Evolutionary conservation across 352 stramenopile species (phyloP), one percentile per base, ranked within the genome.

Genomic region (Phytophthora litchii): DNA sequence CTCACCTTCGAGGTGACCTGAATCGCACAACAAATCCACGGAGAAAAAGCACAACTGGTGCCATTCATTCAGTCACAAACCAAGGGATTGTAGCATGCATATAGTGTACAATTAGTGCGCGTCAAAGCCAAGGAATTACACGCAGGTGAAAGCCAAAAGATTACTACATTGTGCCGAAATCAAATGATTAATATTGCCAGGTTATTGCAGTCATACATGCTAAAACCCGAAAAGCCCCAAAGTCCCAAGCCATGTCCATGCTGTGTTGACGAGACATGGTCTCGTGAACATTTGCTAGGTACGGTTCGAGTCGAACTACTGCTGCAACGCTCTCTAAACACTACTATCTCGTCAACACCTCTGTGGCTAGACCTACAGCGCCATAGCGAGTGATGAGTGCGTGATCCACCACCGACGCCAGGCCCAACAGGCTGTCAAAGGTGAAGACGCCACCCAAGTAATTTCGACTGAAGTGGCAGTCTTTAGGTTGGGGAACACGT

Each of bases 311-410:
- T 34, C 29, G 10, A 12, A n/a, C n/a, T n/a, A n/a, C n/a, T n/a
- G n/a, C 6, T 12, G 29, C 25, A 31, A 34, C 29, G 7, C 29
- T 13, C 10, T 11, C 29, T 11, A 27, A 27, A 5, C 23, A 27
- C 23, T 27, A 27, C 23, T 5, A 5, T 3, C 23, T n/a, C n/a
- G n/a, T 3, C 23, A 3, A 27, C 23, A 27, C 23, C 5, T 27
- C 23, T 27, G 23, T 27, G 23, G 23, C 23, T 27, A 27, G 23
- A 27, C n/a, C n/a, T n/a, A n/a, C n/a, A n/a, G n/a, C n/a, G n/a
- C n/a, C n/a, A n/a, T n/a, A n/a, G n/a, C n/a, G n/a, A n/a, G 41
- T 34, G 29, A 72, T 64, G 9, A 31, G 42, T 1, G 64, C 51
- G 1, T 38, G 34, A 4, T 54, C 31, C 12, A 72, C 31, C 12